These are phyloP conservation scores for Calonectria montana DNA, from an alignment of 2,329 filamentous ascomycete species.

Conservation along the genomic window DNA sequence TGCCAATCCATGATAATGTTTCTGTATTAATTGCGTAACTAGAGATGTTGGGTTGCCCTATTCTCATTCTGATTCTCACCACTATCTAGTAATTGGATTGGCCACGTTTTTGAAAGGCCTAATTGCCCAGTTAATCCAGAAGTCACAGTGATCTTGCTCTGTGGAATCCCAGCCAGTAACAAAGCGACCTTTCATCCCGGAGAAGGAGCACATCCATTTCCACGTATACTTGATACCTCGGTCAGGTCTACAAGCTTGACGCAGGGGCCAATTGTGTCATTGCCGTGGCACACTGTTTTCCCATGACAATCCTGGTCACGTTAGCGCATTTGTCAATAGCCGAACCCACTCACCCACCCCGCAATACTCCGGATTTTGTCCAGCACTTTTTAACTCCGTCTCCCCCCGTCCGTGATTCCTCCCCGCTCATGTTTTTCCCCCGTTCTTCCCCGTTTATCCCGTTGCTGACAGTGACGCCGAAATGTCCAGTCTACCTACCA, in stretches of 20 bases:
- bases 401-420: constrained; percentile 13
- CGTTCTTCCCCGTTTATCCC: constrained; percentile 16
- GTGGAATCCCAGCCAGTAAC: background rate
- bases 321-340: background rate
- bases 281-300: background rate
- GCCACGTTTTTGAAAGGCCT: background rate
- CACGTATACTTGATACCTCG: background rate
- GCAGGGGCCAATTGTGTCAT: background rate
- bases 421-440: background rate
- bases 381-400: constrained; percentile 9
- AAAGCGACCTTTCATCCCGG: background rate
- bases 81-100: no score
- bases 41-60: background rate
- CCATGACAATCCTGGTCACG: background rate
- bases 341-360: background rate
- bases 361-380: background rate
- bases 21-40: background rate
- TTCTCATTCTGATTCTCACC: background rate
- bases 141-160: background rate
- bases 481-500: background rate
- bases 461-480: background rate
- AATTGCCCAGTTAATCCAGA: background rate
- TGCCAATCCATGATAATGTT: background rate
- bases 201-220: background rate
- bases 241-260: background rate